These are phyloP conservation scores for Helotiales sp. DNA, from an alignment of 2,329 filamentous ascomycete species.

Conservation along the genomic window DNA sequence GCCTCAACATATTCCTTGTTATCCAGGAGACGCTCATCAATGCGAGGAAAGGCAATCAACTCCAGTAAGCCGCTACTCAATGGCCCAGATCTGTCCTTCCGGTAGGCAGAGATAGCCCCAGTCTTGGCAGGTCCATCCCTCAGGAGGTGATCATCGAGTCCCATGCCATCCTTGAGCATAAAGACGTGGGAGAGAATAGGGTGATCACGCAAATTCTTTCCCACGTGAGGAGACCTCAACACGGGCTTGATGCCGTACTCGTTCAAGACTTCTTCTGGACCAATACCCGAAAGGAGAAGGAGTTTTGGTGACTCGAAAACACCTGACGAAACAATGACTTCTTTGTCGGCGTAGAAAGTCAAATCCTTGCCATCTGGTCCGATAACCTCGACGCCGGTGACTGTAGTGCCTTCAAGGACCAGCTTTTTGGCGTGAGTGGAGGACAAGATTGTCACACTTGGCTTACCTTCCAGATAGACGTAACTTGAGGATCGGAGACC, in stretches of 20 bases:
- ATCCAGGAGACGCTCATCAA: conserved; percentile 53
- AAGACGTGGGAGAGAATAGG: conserved; percentile 39
- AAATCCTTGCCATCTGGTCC: conserved; percentile 40
- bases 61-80: conserved; percentile 45
- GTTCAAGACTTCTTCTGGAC: conserved; percentile 38
- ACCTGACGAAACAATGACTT: conserved; percentile 49
- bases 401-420: conserved; percentile 48
- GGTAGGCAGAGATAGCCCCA: conserved; percentile 42
- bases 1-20: conserved; percentile 47
- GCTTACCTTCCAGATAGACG: conserved; percentile 51
- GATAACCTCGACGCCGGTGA: conserved; percentile 48
- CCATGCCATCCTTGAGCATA: conserved; percentile 42
- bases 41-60: conserved; percentile 56
- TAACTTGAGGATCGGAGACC: conserved; percentile 54
- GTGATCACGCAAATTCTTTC: conserved; percentile 56
- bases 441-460: conserved; percentile 54
- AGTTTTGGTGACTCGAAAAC: conserved; percentile 46
- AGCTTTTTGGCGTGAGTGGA: conserved; percentile 51
- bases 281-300: conserved; percentile 47
- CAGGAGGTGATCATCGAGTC: conserved; percentile 40
- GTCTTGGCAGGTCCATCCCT: conserved; percentile 37
- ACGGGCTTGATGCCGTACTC: conserved; percentile 49
- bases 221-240: conserved; percentile 59
- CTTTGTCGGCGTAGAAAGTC: conserved; percentile 44
- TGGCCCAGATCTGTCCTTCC: conserved; percentile 41